phyloP scores from a whole-genome alignment of 768 basidiomycete species.

The Suillus occidentalis region DNA sequence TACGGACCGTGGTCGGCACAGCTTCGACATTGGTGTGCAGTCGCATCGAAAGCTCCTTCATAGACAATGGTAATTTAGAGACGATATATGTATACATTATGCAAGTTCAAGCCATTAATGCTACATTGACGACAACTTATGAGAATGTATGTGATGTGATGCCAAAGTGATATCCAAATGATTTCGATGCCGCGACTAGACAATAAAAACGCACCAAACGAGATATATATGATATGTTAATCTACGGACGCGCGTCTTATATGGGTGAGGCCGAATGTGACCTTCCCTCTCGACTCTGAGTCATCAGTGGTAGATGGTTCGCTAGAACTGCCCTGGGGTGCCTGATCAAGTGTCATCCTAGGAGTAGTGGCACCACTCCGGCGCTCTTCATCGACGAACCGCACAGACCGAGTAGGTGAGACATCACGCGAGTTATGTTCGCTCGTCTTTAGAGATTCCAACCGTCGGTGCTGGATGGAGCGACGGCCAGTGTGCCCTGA shows the following conservation, averaged over 20 bases:
- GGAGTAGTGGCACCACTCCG: conserved; percentile 22
- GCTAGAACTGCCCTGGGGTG: conserved; percentile 17
- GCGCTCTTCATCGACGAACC: conserved; percentile 44
- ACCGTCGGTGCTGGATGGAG: conserved; percentile 29
- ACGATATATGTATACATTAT: background rate
- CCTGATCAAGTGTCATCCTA: conserved; percentile 19
- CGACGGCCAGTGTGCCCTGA: conserved; percentile 16
- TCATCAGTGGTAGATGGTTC: conserved; percentile 15
- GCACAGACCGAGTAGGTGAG: conserved; percentile 49
- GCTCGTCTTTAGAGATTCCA: conserved; percentile 27
- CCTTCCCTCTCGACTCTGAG: conserved; percentile 15
- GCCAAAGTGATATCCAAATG: background rate
- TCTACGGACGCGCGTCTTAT: conserved; percentile 7
- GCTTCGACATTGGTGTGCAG: conserved; percentile 16
- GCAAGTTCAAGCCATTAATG: background rate
- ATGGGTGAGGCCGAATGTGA: conserved; percentile 21
- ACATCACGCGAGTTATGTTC: conserved; percentile 34
- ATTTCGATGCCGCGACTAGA: background rate
- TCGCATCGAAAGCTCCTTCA: background rate
- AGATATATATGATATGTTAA: background rate
- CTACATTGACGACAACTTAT: conserved; percentile 2
- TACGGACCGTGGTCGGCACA: conserved; percentile 32
- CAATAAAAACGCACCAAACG: background rate
- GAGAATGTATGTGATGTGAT: background rate
- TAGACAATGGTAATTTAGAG: background rate